A percentile compares a stretch with the other conserved stretches of the same genome.
phyloP scores from a whole-genome alignment of 169 alveolate species.

The Amoebophrya sp. region DNA sequence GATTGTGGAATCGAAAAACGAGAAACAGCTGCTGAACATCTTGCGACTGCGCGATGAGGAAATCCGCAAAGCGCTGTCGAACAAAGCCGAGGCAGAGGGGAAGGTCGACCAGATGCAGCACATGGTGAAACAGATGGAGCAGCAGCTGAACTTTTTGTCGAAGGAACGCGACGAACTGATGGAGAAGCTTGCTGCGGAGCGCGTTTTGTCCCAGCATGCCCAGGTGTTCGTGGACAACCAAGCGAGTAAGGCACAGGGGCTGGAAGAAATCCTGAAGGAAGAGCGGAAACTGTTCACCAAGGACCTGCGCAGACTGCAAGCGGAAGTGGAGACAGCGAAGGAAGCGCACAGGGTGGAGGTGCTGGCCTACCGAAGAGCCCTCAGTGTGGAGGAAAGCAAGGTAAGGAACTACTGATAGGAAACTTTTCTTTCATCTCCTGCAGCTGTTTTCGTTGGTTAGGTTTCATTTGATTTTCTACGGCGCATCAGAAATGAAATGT shows the following conservation, averaged over 20 bases:
- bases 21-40: neutral
- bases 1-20: neutral
- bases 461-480: too few relatives aligned
- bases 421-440: too few relatives aligned
- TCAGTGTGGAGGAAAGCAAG: neutral
- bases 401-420: too few relatives aligned
- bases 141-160: neutral
- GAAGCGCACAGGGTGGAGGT: neutral
- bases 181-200: neutral
- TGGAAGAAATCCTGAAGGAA: neutral
- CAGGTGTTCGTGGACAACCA: neutral
- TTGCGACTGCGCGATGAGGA: neutral
- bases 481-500: too few relatives aligned
- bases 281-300: neutral
- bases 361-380: neutral
- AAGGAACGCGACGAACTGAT: neutral
- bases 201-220: neutral
- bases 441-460: too few relatives aligned
- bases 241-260: neutral
- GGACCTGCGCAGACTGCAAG: neutral
- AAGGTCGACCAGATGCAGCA: neutral
- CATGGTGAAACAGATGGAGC: too few relatives aligned
- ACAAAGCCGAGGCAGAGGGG: neutral
- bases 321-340: neutral
- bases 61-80: neutral